Conservation (phyloP, 495 filamentous ascomycete genomes). For the Apodospora peruviana region DNA sequence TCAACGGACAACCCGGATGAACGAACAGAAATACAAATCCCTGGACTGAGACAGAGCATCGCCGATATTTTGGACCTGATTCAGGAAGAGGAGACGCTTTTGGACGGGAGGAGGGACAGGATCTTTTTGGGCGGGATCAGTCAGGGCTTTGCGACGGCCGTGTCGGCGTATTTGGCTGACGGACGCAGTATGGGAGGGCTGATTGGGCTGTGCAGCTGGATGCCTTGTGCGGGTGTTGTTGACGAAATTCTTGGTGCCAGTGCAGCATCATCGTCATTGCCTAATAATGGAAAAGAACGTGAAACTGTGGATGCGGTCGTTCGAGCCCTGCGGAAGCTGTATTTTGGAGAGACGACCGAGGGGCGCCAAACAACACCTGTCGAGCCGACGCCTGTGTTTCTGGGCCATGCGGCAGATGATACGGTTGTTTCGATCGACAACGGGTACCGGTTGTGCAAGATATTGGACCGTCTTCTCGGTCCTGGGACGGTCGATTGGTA, state of each 20-base stretch:
- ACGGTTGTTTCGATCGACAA: slow-evolving; percentile 2
- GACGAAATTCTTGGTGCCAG: neutral
- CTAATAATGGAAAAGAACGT: neutral
- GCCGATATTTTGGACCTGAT: neutral
- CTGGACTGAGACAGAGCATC: slow-evolving; percentile 2
- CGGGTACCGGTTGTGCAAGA: neutral
- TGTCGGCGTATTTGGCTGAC: slow-evolving; percentile 8
- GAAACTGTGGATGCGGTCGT: neutral
- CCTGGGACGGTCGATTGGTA: neutral
- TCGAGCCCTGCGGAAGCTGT: slow-evolving; percentile 2
- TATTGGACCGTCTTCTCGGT: neutral
- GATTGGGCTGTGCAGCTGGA: slow-evolving; percentile 7
- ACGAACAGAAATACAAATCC: slow-evolving; percentile 6
- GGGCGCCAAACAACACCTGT: neutral
- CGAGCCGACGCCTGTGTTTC: slow-evolving; percentile 2
- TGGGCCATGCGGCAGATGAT: slow-evolving; percentile 5
- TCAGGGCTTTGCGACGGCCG: slow-evolving; percentile 10
- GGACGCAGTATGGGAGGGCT: slow-evolving; percentile 3
- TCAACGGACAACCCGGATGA: slow-evolving; percentile 2
- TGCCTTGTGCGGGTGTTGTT: slow-evolving; percentile 1
- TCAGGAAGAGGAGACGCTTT: slow-evolving; percentile 3
- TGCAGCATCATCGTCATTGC: no score
- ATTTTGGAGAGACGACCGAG: neutral
- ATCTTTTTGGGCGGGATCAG: slow-evolving; percentile 9
- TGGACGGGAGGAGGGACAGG: neutral